phyloP scores from a whole-genome alignment of 305 asterid species.

The Andrographis paniculata region DNA sequence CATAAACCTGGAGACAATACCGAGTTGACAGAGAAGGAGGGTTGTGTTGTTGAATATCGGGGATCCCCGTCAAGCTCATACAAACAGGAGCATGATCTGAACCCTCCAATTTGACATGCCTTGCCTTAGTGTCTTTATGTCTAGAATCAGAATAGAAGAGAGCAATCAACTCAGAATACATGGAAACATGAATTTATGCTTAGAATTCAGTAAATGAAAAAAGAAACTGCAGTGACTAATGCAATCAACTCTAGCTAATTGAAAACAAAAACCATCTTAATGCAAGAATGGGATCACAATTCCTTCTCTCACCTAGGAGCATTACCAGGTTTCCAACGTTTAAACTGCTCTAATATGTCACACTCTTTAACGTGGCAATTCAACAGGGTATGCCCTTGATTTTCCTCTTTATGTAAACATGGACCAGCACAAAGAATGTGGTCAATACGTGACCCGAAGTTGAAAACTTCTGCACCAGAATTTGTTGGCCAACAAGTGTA shows the following conservation, averaged over 20 bases:
- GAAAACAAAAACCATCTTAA: slow-evolving; percentile 13
- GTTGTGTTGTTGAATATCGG: slow-evolving; percentile 48
- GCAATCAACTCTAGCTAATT: neutral
- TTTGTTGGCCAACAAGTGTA: slow-evolving; percentile 92
- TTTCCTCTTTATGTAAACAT: slow-evolving; percentile 65
- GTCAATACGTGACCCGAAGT: slow-evolving; percentile 90
- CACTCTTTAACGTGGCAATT: slow-evolving; percentile 84
- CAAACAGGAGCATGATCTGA: slow-evolving; percentile 95
- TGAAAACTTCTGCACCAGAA: slow-evolving; percentile 93
- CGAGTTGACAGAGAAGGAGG: slow-evolving; percentile 79
- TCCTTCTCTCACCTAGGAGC: slow-evolving; percentile 52
- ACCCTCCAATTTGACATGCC: slow-evolving; percentile 78
- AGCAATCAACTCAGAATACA: slow-evolving; percentile 4
- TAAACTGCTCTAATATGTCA: slow-evolving; percentile 66
- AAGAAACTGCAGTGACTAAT: slow-evolving; percentile 5
- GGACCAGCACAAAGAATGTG: slow-evolving; percentile 81
- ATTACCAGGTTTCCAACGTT: slow-evolving; percentile 82
- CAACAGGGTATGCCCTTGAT: slow-evolving; percentile 51
- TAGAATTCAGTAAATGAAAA: neutral
- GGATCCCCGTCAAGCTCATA: slow-evolving; percentile 48
- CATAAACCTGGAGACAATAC: slow-evolving; percentile 83
- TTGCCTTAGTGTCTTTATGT: slow-evolving; percentile 33
- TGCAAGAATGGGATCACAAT: slow-evolving; percentile 11
- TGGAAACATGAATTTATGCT: slow-evolving; percentile 10
- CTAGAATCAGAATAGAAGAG: slow-evolving; percentile 7